Conservation (phyloP, 768 basidiomycete species). For the Mycena alexandri region DNA sequence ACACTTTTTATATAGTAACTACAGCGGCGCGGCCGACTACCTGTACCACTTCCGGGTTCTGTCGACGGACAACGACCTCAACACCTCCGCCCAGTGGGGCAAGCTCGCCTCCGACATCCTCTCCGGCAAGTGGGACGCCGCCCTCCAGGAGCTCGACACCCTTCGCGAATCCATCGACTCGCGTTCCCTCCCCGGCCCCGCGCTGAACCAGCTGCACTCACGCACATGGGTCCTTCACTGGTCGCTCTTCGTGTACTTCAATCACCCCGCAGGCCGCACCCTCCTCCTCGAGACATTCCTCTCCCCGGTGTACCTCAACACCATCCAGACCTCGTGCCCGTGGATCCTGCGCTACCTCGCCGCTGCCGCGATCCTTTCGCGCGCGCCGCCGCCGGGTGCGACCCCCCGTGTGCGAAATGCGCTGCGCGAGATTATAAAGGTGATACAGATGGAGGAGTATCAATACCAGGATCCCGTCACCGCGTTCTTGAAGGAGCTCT, state of each 20-base stretch:
- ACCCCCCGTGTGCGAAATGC: conserved; percentile 88
- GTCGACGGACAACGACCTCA: conserved; percentile 92
- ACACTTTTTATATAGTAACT: conserved; percentile 60
- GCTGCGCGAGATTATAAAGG: conserved; percentile 91
- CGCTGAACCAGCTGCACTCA: conserved; percentile 89
- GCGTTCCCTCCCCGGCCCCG: conserved; percentile 77
- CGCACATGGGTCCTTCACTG: conserved; percentile 98
- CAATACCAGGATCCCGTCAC: conserved; percentile 97
- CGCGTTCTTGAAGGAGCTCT: conserved; percentile 92
- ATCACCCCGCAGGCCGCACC: conserved; percentile 91
- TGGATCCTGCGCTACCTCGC: conserved; percentile 97
- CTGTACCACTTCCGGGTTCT: conserved; percentile 99
- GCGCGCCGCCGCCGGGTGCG: conserved; percentile 54
- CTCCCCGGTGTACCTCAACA: conserved; percentile 96
- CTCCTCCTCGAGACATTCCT: conserved; percentile 97
- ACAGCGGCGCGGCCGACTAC: conserved; percentile 96
- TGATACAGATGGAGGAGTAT: conserved; percentile 95
- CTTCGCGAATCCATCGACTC: conserved; percentile 94
- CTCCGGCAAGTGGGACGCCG: conserved; percentile 94
- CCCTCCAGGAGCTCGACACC: conserved; percentile 94
- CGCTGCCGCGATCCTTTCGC: conserved; percentile 91
- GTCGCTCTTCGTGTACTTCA: conserved; percentile 99
- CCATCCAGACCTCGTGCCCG: conserved; percentile 95
- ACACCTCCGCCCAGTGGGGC: conserved; percentile 98
- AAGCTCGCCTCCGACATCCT: conserved; percentile 98